Percentiles rank a stretch among this genome's conserved stretches.
Conservation (phyloP, 2,329 filamentous ascomycete genomes). For the Diplocarpon mali region DNA sequence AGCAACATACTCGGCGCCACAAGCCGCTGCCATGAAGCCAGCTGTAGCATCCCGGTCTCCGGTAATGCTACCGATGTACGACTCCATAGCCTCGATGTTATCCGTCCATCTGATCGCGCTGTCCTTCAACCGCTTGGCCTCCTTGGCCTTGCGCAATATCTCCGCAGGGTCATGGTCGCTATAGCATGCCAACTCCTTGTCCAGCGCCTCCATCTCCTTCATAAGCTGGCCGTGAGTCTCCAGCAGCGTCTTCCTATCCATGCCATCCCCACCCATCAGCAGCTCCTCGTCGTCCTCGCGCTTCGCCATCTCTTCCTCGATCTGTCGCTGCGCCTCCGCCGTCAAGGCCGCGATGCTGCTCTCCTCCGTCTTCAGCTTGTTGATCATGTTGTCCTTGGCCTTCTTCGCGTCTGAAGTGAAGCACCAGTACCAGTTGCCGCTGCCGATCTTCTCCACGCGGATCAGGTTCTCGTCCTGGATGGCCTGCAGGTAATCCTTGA, state of each 20-base stretch:
- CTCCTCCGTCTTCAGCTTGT: slow-evolving; percentile 30
- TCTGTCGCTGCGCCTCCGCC: slow-evolving; percentile 27
- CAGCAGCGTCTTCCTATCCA: slow-evolving; percentile 20
- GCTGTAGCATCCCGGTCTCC: slow-evolving; percentile 29
- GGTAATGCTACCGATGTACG: slow-evolving; percentile 18
- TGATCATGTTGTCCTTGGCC: slow-evolving; percentile 32
- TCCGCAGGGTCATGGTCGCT: slow-evolving; percentile 25
- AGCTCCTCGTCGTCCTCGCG: slow-evolving; percentile 27
- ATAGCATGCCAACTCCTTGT: slow-evolving; percentile 25
- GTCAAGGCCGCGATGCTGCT: slow-evolving; percentile 24
- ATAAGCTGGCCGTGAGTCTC: slow-evolving; percentile 20
- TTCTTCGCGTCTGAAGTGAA: slow-evolving; percentile 45
- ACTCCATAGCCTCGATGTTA: slow-evolving; percentile 25
- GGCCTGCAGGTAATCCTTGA: slow-evolving; percentile 54
- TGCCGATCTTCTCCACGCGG: slow-evolving; percentile 58
- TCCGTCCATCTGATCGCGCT: slow-evolving; percentile 26
- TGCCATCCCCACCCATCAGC: slow-evolving; percentile 21
- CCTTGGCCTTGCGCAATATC: slow-evolving; percentile 21
- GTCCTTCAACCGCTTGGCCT: slow-evolving; percentile 22
- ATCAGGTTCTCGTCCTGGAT: slow-evolving; percentile 51
- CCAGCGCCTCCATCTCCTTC: slow-evolving; percentile 22
- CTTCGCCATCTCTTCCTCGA: slow-evolving; percentile 28
- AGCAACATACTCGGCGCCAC: slow-evolving; percentile 37
- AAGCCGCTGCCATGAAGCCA: slow-evolving; percentile 29
- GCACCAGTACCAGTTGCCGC: slow-evolving; percentile 63